Percentiles rank a stretch among this genome's conserved stretches.
Conservation (phyloP, 2,329 filamentous ascomycete genomes). For the Xylariaceae sp. region DNA sequence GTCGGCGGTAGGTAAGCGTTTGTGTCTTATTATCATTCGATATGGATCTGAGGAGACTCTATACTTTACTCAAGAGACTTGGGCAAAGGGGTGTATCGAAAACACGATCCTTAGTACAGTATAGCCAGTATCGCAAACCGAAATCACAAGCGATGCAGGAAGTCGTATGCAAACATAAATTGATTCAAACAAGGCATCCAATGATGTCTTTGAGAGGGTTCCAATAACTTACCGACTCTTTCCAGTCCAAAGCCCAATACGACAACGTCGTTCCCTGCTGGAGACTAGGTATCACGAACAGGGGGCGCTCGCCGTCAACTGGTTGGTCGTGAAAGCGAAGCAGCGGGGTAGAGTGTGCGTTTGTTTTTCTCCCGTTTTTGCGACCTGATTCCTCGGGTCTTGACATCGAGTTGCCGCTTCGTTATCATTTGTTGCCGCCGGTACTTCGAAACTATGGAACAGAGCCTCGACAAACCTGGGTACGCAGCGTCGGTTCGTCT, state of each 20-base stretch:
- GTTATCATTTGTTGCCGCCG: neutral
- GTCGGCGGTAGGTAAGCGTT: too few relatives aligned
- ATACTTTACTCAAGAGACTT: too few relatives aligned
- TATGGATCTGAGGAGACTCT: too few relatives aligned
- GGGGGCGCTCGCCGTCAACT: neutral
- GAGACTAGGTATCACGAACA: neutral
- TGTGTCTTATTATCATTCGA: too few relatives aligned
- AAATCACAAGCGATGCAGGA: too few relatives aligned
- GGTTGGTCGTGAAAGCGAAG: neutral
- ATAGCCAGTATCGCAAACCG: too few relatives aligned
- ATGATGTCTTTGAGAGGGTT: neutral
- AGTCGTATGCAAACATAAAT: too few relatives aligned
- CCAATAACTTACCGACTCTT: neutral
- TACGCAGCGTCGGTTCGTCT: neutral
- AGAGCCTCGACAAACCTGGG: neutral
- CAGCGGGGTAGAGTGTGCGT: neutral
- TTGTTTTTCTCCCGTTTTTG: neutral
- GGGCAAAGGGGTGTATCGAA: too few relatives aligned
- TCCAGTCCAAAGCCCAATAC: neutral
- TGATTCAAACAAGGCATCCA: neutral
- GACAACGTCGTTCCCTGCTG: neutral
- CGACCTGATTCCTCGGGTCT: neutral
- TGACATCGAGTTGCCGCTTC: neutral
- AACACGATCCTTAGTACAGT: too few relatives aligned
- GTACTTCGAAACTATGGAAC: too few relatives aligned